These are phyloP conservation scores for Annulohypoxylon maeteangense DNA, from an alignment of 495 filamentous ascomycete species.

Conservation along the genomic window DNA sequence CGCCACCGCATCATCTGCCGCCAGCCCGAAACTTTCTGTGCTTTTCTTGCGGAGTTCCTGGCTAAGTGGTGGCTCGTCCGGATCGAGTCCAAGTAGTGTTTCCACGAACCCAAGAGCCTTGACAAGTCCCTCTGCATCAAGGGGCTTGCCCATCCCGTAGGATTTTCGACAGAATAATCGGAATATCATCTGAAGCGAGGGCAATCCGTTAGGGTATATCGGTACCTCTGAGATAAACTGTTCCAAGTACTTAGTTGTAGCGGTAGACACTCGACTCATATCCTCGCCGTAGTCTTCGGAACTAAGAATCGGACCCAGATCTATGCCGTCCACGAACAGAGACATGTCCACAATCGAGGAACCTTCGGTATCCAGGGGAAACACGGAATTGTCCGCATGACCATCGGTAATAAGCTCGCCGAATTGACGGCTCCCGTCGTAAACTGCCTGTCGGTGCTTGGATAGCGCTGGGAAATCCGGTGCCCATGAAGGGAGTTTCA, in stretches of 20 bases:
- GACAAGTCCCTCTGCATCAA: not conserved
- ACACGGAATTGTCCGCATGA: not conserved
- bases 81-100: conserved; percentile 3
- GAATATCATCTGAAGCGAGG: not conserved
- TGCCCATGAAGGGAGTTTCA: conserved; percentile 1
- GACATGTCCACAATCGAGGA: conserved; percentile 1
- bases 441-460: not conserved
- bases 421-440: not conserved
- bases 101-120: conserved; percentile 9
- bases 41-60: not conserved
- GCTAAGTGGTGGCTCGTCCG: not conserved
- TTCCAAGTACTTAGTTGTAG: not conserved
- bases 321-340: not conserved
- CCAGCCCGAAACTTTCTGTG: not conserved
- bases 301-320: not conserved
- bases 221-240: not conserved
- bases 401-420: not conserved
- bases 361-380: not conserved
- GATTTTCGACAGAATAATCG: conserved; percentile 1
- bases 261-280: not conserved
- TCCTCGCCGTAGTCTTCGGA: conserved; percentile 3
- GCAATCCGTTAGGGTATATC: not conserved
- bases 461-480: not conserved
- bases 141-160: not conserved
- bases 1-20: not conserved